These are phyloP conservation scores for Lactifluus hygrophoroides DNA, from an alignment of 768 basidiomycete genomes.

Conservation along the genomic window DNA sequence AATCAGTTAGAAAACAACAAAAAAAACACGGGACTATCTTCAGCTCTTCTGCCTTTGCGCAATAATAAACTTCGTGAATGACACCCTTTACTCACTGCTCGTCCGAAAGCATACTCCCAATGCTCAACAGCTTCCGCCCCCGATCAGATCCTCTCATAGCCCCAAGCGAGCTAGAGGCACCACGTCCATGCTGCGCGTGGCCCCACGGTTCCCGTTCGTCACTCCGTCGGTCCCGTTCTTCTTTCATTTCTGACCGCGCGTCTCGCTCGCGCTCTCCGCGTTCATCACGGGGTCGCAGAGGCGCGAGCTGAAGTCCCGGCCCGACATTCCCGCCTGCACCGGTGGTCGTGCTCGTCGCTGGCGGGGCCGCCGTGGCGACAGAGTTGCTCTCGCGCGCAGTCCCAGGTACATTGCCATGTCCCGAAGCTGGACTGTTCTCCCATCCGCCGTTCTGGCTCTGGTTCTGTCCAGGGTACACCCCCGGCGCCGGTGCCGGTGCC, in stretches of 20 bases:
- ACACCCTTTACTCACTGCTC: not conserved
- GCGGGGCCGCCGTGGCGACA: not conserved
- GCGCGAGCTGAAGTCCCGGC: constrained; percentile 15
- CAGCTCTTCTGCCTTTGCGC: not conserved
- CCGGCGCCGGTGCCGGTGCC: constrained; percentile 5
- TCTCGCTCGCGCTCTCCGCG: constrained; percentile 10
- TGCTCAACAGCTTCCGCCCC: constrained; percentile 11
- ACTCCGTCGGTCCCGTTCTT: constrained; percentile 13
- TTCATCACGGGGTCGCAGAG: constrained; percentile 7
- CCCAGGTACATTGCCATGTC: not conserved
- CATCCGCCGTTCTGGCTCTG: not conserved
- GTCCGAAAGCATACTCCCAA: constrained; percentile 12
- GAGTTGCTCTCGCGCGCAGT: constrained; percentile 3
- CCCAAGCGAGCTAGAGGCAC: not conserved
- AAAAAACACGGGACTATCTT: not conserved
- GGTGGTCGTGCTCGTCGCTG: not conserved
- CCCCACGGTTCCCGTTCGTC: constrained; percentile 9
- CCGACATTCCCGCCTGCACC: not conserved
- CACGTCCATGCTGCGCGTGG: not conserved
- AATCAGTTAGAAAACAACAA: not conserved
- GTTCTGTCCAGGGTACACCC: constrained; percentile 2
- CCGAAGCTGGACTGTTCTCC: constrained; percentile 1
- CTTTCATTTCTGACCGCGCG: constrained; percentile 6
- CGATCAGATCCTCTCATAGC: not conserved
- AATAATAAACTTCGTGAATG: not conserved